phyloP scores from a whole-genome alignment of 371 early-diverging fungal species.

The Blakeslea trispora region DNA sequence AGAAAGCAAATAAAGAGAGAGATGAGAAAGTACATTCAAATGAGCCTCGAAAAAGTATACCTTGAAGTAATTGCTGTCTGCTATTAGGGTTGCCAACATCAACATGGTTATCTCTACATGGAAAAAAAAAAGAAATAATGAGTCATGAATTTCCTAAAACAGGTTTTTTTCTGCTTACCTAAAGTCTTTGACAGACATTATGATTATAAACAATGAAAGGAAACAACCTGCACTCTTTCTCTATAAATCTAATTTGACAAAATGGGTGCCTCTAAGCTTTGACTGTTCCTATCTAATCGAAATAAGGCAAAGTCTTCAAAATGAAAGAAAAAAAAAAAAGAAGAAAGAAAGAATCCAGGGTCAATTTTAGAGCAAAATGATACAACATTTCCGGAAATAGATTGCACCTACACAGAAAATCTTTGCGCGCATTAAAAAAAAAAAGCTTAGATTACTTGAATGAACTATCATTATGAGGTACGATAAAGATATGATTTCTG shows the following conservation, averaged over 20 bases:
- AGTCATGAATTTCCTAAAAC: no score
- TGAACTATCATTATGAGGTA: no score
- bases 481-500: no score
- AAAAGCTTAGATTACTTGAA: no score
- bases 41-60: conserved; percentile 2
- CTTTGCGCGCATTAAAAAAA: no score
- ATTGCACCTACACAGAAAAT: neutral
- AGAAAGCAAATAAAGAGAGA: neutral
- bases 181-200: conserved; percentile 15
- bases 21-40: neutral
- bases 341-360: neutral
- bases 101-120: conserved; percentile 11
- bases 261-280: no score
- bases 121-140: no score
- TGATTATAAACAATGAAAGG: neutral
- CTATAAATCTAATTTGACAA: no score
- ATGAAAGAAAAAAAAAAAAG: conserved; percentile 4
- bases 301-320: neutral
- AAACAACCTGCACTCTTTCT: no score
- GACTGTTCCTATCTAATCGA: no score
- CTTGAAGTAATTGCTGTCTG: conserved; percentile 14
- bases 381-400: no score
- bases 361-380: neutral
- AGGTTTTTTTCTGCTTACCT: conserved; percentile 2
- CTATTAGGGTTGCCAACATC: conserved; percentile 10